These are phyloP conservation scores for Mycena maculata DNA, from an alignment of 768 basidiomycete species.

Conservation along the genomic window DNA sequence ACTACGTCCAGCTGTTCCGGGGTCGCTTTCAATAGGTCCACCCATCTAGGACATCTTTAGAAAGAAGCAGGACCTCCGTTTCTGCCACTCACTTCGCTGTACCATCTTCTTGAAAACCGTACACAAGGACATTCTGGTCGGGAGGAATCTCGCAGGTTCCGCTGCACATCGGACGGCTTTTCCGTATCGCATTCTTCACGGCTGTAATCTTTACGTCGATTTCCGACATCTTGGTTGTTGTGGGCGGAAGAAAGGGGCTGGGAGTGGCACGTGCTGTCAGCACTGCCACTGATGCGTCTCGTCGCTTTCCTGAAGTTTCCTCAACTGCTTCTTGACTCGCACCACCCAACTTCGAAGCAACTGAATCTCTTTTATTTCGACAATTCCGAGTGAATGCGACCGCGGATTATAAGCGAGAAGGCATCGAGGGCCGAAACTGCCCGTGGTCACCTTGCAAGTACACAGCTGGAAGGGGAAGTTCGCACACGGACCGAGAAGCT, in stretches of 20 bases:
- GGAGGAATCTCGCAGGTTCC: conserved; percentile 2
- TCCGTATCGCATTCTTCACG: background rate
- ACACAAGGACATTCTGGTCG: background rate
- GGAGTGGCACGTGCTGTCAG: conserved; percentile 23
- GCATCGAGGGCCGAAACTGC: no score
- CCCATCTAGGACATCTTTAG: conserved; percentile 3
- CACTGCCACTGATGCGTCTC: background rate
- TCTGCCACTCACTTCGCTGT: conserved; percentile 12
- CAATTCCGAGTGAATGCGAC: no score
- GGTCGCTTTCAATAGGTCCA: conserved; percentile 12
- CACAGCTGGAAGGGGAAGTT: no score
- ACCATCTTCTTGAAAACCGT: conserved; percentile 16
- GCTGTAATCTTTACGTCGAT: background rate
- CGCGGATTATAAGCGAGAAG: no score
- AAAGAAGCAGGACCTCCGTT: no score
- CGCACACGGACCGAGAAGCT: no score
- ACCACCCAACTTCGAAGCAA: no score
- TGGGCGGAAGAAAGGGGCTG: background rate
- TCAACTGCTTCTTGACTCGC: no score
- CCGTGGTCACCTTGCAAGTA: no score
- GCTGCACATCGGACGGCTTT: background rate
- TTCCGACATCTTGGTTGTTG: background rate
- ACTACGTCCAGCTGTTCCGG: conserved; percentile 37
- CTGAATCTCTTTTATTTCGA: no score
- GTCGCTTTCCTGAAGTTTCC: no score